Evolutionary conservation across 1,139 yeast genomes (phyloP).

Genomic region (Yamadazyma triangularis): DNA sequence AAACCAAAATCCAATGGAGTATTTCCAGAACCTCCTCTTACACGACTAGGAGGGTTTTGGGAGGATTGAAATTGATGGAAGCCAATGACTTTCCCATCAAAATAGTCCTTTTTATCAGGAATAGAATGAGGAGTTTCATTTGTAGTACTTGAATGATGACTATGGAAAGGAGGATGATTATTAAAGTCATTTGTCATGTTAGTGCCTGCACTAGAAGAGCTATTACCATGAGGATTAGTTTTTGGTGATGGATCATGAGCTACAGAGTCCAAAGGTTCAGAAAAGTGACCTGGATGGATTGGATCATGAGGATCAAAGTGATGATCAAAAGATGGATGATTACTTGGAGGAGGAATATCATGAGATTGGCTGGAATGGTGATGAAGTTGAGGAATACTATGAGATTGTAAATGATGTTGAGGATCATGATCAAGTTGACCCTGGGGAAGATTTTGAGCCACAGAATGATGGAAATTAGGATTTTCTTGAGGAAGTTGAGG

Average conservation of each 20-base stretch:
- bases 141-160: background rate
- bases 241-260: background rate
- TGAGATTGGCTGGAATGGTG: background rate
- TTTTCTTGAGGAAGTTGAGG: background rate
- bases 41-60: background rate
- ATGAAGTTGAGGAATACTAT: background rate
- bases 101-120: background rate
- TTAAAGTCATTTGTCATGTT: background rate
- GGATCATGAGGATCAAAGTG: no score
- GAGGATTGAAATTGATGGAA: background rate
- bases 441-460: no score
- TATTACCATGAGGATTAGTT: background rate
- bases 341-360: background rate
- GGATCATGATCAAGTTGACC: slow-evolving; percentile 1
- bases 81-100: background rate
- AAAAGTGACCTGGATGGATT: background rate
- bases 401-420: slow-evolving; percentile 1
- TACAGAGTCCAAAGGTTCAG: background rate
- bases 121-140: background rate
- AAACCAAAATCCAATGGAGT: slow-evolving; percentile 1
- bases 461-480: no score
- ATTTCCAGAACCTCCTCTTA: background rate
- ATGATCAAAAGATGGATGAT: background rate
- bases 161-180: background rate
- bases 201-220: background rate